phyloP scores from a whole-genome alignment of 495 filamentous ascomycete species.

The Hypoxylon fuscum region DNA sequence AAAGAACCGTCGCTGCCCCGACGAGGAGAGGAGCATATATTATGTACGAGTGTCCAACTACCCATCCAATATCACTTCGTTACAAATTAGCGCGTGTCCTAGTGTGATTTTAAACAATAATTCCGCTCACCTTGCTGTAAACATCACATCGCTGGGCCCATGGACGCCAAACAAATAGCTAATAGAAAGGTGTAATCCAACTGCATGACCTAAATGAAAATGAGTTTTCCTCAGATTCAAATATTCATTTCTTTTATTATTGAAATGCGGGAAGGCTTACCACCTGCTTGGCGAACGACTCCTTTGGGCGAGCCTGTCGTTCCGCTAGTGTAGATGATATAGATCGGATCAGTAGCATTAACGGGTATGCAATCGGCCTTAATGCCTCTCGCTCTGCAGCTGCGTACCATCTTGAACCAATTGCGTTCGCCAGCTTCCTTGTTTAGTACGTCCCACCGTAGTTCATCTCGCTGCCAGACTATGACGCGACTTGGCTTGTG shows the following conservation, averaged over 20 bases:
- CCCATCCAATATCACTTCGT: conserved; percentile 80
- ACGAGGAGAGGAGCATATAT: conserved; percentile 81
- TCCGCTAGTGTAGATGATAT: conserved; percentile 89
- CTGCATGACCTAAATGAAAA: too few species aligned
- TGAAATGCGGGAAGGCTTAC: too few species aligned
- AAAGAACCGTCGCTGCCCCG: conserved; percentile 86
- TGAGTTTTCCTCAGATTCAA: too few species aligned
- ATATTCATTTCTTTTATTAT: too few species aligned
- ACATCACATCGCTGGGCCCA: conserved; percentile 84
- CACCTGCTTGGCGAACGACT: conserved; percentile 82
- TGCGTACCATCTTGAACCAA: conserved; percentile 80
- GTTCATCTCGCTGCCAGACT: conserved; percentile 80
- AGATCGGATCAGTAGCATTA: conserved; percentile 77
- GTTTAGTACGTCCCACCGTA: conserved; percentile 73
- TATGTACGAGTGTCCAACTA: conserved; percentile 86
- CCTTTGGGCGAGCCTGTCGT: conserved; percentile 92
- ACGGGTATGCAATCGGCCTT: conserved; percentile 78
- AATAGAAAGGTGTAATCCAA: conserved; percentile 82
- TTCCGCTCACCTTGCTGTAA: conserved; percentile 65
- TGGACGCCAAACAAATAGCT: conserved; percentile 80
- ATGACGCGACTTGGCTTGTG: conserved; percentile 74
- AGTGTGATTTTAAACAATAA: conserved; percentile 3
- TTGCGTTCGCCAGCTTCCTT: conserved; percentile 73
- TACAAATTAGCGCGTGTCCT: conserved; percentile 41
- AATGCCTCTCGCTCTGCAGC: conserved; percentile 68